Percentiles rank a stretch among this genome's conserved stretches.
These are phyloP conservation scores for Vanderwaltozyma yarrowii DNA, from an alignment of 805 yeast genomes.

Conservation along the genomic window DNA sequence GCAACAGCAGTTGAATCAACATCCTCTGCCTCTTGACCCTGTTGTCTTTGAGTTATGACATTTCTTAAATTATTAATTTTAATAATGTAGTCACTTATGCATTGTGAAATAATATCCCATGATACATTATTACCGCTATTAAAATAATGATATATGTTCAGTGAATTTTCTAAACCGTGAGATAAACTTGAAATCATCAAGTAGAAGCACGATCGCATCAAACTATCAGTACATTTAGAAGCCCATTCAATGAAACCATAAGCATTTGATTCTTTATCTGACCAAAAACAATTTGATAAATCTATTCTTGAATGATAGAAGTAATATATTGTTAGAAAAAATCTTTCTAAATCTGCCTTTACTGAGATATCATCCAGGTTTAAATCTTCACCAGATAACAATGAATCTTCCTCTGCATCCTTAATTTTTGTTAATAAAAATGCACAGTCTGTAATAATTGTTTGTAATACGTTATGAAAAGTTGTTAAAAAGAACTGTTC, in stretches of 20 bases:
- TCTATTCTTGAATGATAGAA: slow-evolving; percentile 55
- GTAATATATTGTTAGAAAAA: slow-evolving; percentile 65
- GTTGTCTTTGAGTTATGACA: slow-evolving; percentile 18
- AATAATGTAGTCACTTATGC: slow-evolving; percentile 43
- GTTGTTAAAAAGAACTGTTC: slow-evolving; percentile 30
- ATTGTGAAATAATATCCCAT: slow-evolving; percentile 44
- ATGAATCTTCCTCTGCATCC: slow-evolving; percentile 64
- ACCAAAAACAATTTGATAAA: slow-evolving; percentile 56
- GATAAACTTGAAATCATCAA: slow-evolving; percentile 70
- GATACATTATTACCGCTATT: slow-evolving; percentile 34
- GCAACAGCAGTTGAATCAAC: slow-evolving; percentile 23
- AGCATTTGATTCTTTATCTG: slow-evolving; percentile 50
- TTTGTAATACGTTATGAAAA: slow-evolving; percentile 42
- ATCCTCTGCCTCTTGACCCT: slow-evolving; percentile 22
- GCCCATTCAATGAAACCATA: slow-evolving; percentile 88
- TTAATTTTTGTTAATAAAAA: slow-evolving; percentile 55
- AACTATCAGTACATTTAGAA: slow-evolving; percentile 63
- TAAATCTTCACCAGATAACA: slow-evolving; percentile 47
- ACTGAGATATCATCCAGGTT: slow-evolving; percentile 55
- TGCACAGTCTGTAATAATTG: slow-evolving; percentile 54
- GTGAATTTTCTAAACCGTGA: slow-evolving; percentile 45
- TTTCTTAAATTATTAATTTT: slow-evolving; percentile 31
- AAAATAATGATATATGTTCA: slow-evolving; percentile 41
- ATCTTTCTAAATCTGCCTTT: slow-evolving; percentile 79
- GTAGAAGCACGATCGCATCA: slow-evolving; percentile 75